Evolutionary conservation across 2,329 filamentous ascomycete species (phyloP).

Genomic region (Fusarium annulatum): DNA sequence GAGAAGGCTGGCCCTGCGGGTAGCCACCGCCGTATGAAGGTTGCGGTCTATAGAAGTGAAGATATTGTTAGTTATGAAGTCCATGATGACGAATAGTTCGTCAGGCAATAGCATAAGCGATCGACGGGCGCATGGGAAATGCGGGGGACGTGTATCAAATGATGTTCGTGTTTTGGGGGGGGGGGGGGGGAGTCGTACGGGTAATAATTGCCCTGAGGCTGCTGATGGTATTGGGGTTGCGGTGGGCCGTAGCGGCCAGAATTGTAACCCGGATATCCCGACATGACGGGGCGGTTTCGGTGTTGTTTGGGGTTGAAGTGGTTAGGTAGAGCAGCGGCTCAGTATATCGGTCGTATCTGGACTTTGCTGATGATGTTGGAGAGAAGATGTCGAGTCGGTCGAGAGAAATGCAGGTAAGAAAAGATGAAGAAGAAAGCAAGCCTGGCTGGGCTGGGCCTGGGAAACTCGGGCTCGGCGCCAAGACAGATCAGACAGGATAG

Average conservation of each 20-base stretch:
- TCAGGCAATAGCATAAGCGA: constrained; percentile 13
- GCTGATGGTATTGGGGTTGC: constrained; percentile 48
- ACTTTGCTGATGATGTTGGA: constrained; percentile 2
- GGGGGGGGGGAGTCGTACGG: constrained; percentile 56
- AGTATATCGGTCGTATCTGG: not conserved
- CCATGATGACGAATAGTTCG: constrained; percentile 3
- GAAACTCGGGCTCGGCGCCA: constrained; percentile 36
- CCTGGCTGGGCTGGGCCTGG: constrained; percentile 5
- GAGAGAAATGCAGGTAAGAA: constrained; percentile 26
- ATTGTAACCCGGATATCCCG: constrained; percentile 70
- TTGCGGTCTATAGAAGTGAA: constrained; percentile 51
- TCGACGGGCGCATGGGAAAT: constrained; percentile 19
- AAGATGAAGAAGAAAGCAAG: constrained; percentile 8
- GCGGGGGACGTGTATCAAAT: constrained; percentile 14
- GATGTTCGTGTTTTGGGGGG: constrained; percentile 13
- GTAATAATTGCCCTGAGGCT: constrained; percentile 57
- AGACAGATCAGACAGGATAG: constrained; percentile 30
- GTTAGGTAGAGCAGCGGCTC: not conserved
- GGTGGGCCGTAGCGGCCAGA: constrained; percentile 57
- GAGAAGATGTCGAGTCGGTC: constrained; percentile 16
- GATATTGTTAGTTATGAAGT: constrained; percentile 36
- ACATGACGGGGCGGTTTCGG: constrained; percentile 58
- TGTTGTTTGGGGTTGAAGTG: not conserved
- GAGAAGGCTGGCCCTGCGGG: constrained; percentile 57
- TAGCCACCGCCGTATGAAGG: constrained; percentile 62